Evolutionary conservation across 208 protist genomes (phyloP).

Genomic region (Angomonas deanei): DNA sequence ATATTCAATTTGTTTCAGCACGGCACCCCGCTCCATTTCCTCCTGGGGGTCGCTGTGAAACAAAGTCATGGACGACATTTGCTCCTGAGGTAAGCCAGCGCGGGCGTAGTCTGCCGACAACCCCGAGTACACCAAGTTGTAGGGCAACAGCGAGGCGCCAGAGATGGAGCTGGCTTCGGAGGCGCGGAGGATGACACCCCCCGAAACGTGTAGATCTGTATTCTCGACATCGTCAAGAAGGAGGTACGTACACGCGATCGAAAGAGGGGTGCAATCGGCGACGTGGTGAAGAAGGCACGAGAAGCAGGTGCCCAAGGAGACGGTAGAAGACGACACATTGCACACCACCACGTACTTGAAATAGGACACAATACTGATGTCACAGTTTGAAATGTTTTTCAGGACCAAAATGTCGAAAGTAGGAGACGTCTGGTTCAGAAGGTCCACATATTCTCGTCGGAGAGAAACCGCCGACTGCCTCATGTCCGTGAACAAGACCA

Average conservation of each 20-base stretch:
- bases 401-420: constrained; percentile 50
- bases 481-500: constrained; percentile 34
- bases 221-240: constrained; percentile 17
- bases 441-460: constrained; percentile 22
- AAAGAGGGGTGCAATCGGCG: constrained; percentile 26
- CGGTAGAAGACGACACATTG: constrained; percentile 34
- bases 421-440: constrained; percentile 8
- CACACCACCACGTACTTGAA: constrained; percentile 58
- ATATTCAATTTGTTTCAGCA: constrained; percentile 12
- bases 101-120: constrained; percentile 52
- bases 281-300: constrained; percentile 40
- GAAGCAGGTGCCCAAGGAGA: constrained; percentile 58
- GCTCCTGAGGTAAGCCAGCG: constrained; percentile 49
- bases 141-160: constrained; percentile 5
- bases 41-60: not conserved
- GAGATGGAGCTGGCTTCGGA: not conserved
- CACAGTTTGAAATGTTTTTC: constrained; percentile 40
- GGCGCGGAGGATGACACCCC: constrained; percentile 5
- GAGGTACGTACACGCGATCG: constrained; percentile 29
- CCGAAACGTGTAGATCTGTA: constrained; percentile 15
- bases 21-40: not conserved
- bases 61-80: constrained; percentile 4
- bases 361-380: constrained; percentile 32
- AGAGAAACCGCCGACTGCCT: constrained; percentile 20
- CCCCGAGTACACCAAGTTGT: constrained; percentile 51